Conservation (phyloP, 495 filamentous ascomycete species). For the Lasiosphaeria ovina region DNA sequence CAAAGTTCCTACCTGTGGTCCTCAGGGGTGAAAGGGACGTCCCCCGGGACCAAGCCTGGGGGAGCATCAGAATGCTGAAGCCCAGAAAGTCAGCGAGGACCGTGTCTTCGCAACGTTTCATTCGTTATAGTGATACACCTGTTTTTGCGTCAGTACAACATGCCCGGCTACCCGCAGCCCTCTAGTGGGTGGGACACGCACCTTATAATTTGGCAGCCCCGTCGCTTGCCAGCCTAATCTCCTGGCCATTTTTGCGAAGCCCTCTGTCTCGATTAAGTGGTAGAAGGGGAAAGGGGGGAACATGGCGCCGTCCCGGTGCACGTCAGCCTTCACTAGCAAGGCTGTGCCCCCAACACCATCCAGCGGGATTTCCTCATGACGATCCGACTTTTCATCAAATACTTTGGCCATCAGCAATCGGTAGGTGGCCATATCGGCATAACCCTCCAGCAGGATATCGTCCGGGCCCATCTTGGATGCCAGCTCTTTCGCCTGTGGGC, state of each 20-base stretch:
- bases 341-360: slow-evolving; percentile 96
- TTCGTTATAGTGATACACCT: slow-evolving; percentile 93
- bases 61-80: background rate
- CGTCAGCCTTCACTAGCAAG: slow-evolving; percentile 92
- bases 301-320: slow-evolving; percentile 97
- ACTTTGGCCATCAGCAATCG: slow-evolving; percentile 89
- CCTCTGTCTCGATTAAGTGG: slow-evolving; percentile 95
- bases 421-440: slow-evolving; percentile 88
- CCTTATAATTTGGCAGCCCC: slow-evolving; percentile 95
- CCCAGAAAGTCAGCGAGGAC: background rate
- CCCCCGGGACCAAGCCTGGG: background rate
- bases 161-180: background rate
- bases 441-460: slow-evolving; percentile 92
- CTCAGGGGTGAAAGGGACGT: background rate
- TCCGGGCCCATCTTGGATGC: slow-evolving; percentile 76
- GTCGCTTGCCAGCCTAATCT: slow-evolving; percentile 79
- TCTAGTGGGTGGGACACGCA: slow-evolving; percentile 42
- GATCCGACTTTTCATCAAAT: slow-evolving; percentile 56
- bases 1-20: slow-evolving; percentile 18
- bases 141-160: slow-evolving; percentile 28
- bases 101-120: slow-evolving; percentile 39
- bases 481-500: slow-evolving; percentile 67
- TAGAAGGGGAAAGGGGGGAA: slow-evolving; percentile 97
- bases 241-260: slow-evolving; percentile 95
- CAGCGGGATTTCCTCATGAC: slow-evolving; percentile 61